These are phyloP conservation scores for Beauveria australis DNA, from an alignment of 2,329 filamentous ascomycete genomes.

Conservation along the genomic window DNA sequence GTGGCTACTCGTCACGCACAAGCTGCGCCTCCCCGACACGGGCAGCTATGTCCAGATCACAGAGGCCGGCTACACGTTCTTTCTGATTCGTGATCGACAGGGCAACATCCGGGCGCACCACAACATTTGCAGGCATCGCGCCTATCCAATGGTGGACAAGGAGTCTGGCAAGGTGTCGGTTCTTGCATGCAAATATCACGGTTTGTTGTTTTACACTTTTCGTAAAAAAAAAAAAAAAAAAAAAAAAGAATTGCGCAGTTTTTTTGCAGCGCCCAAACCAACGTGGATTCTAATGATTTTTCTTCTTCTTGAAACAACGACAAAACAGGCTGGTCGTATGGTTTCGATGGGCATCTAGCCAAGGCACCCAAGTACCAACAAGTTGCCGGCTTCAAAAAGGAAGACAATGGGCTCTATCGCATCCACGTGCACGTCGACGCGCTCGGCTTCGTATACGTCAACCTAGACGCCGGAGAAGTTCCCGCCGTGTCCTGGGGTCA, in stretches of 20 bases:
- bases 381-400: conserved; percentile 30
- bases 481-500: conserved; percentile 35
- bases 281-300: not conserved
- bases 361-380: conserved; percentile 36
- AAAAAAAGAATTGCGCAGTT: no score
- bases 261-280: no score
- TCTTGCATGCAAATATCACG: conserved; percentile 14
- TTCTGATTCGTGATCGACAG: conserved; percentile 16
- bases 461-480: conserved; percentile 31
- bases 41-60: conserved; percentile 15
- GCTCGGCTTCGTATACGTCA: conserved; percentile 42
- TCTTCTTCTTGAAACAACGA: no score
- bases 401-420: conserved; percentile 34
- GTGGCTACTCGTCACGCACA: conserved; percentile 45
- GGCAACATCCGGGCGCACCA: conserved; percentile 16
- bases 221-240: no score
- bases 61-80: conserved; percentile 17
- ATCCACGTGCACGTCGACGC: conserved; percentile 37
- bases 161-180: conserved; percentile 13
- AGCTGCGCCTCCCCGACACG: conserved; percentile 13
- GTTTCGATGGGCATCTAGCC: conserved; percentile 32
- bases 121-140: conserved; percentile 17
- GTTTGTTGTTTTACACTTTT: not conserved
- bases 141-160: conserved; percentile 16
- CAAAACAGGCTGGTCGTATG: conserved; percentile 34